These are phyloP conservation scores for Endocladia muricata DNA, from an alignment of 31 red algal species.

Conservation along the genomic window DNA sequence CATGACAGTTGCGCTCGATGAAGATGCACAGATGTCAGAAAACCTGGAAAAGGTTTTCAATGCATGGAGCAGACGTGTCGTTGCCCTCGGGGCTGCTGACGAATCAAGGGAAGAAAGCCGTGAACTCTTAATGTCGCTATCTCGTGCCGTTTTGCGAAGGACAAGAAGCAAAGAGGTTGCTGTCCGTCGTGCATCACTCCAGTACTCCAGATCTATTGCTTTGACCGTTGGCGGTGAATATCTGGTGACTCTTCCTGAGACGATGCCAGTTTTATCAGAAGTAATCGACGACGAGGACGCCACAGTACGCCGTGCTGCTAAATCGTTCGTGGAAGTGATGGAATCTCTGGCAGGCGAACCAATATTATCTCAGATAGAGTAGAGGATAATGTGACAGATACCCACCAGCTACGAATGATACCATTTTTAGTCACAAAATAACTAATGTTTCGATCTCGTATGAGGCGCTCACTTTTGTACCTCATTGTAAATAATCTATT, in stretches of 20 bases:
- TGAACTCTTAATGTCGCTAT: slow-evolving; percentile 29
- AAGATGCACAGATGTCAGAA: slow-evolving; percentile 13
- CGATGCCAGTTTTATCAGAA: slow-evolving; percentile 64
- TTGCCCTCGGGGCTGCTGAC: slow-evolving; percentile 2
- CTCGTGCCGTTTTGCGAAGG: slow-evolving; percentile 25
- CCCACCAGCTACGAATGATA: no score
- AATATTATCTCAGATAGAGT: no score
- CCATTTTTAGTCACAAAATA: no score
- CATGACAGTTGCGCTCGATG: slow-evolving; percentile 40
- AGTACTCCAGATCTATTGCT: slow-evolving; percentile 10
- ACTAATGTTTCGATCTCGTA: no score
- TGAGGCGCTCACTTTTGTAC: no score
- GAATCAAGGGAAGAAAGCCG: slow-evolving; percentile 68
- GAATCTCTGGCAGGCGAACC: slow-evolving; percentile 41
- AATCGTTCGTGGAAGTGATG: slow-evolving; percentile 22
- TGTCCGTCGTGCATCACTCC: slow-evolving; percentile 33
- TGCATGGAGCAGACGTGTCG: slow-evolving; percentile 29
- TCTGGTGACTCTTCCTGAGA: slow-evolving; percentile 68
- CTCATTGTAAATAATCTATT: no score
- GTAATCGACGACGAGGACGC: slow-evolving; percentile 71
- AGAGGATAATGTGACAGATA: no score
- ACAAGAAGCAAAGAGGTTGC: slow-evolving; percentile 12
- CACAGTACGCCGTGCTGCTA: slow-evolving; percentile 16
- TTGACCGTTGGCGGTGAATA: slow-evolving; percentile 60
- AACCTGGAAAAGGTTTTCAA: slow-evolving; percentile 4